Percentiles rank a stretch among this genome's conserved stretches.
These are phyloP conservation scores for Phaeosphaeriaceae sp. DNA, from an alignment of 2,329 filamentous ascomycete genomes.

Conservation along the genomic window DNA sequence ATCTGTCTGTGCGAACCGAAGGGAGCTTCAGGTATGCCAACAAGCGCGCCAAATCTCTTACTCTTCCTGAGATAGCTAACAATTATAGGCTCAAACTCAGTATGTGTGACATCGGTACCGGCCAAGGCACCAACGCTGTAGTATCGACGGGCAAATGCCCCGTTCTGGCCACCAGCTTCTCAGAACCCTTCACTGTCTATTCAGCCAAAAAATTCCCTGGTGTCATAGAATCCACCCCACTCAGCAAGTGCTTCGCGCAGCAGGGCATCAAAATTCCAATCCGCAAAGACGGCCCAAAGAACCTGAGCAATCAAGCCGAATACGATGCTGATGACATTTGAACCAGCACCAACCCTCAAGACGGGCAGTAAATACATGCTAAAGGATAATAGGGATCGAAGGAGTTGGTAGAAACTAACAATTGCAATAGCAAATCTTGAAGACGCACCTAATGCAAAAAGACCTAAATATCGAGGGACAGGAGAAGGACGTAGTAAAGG, in stretches of 20 bases:
- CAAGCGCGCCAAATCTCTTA: no score
- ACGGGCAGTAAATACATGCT: no score
- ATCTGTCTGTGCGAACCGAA: slow-evolving; percentile 92
- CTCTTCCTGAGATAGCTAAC: slow-evolving; percentile 12
- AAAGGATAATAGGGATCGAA: no score
- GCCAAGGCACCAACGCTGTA: slow-evolving; percentile 57
- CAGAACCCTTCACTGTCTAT: slow-evolving; percentile 88
- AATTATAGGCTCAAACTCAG: slow-evolving; percentile 66
- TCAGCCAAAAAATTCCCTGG: slow-evolving; percentile 98
- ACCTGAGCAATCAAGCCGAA: slow-evolving; percentile 52
- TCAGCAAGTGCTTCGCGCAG: slow-evolving; percentile 90
- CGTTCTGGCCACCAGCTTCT: slow-evolving; percentile 84
- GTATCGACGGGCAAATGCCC: slow-evolving; percentile 79
- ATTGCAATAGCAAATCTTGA: no score
- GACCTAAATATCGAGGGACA: no score
- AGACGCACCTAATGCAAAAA: no score
- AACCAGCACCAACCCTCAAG: no score
- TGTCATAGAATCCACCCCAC: slow-evolving; percentile 87
- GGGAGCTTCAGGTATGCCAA: slow-evolving; percentile 79
- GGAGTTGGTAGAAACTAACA: no score
- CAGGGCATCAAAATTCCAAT: slow-evolving; percentile 98
- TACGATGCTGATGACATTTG: slow-evolving; percentile 50
- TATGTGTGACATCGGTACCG: slow-evolving; percentile 82
- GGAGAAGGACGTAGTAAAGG: no score
- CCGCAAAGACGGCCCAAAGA: slow-evolving; percentile 75